These are phyloP conservation scores for maize (Zea mays) DNA, from an alignment of 176 grass and related monocot genomes.

Conservation along the genomic window DNA sequence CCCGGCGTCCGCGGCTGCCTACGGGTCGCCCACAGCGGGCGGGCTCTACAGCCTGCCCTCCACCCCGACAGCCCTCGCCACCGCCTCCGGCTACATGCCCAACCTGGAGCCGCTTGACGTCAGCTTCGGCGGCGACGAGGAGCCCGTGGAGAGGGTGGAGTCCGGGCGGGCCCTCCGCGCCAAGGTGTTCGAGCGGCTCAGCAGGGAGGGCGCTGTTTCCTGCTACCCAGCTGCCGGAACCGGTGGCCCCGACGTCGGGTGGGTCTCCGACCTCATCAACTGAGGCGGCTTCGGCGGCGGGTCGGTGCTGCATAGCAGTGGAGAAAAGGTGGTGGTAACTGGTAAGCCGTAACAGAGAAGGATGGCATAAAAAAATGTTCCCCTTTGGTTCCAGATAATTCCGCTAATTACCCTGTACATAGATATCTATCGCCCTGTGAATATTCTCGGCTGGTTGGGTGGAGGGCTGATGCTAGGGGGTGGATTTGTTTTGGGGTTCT, in stretches of 20 bases:
- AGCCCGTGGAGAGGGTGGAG: constrained; percentile 70
- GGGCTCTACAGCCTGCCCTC: constrained; percentile 68
- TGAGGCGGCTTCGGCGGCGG: constrained; percentile 14
- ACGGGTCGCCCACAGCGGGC: constrained; percentile 43
- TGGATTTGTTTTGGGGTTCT: constrained; percentile 83
- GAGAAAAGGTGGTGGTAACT: not conserved
- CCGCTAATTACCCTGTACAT: constrained; percentile 45
- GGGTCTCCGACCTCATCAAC: constrained; percentile 81
- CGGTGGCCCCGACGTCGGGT: constrained; percentile 57
- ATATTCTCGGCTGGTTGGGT: constrained; percentile 41
- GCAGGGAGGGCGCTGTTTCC: constrained; percentile 39
- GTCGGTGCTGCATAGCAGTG: not conserved
- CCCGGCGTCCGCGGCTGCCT: constrained; percentile 11
- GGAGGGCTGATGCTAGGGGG: constrained; percentile 33
- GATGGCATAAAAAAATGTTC: constrained; percentile 1
- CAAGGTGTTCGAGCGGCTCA: constrained; percentile 74
- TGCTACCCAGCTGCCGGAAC: not conserved
- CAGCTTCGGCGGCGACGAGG: constrained; percentile 41
- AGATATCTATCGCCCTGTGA: constrained; percentile 44
- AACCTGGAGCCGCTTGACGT: constrained; percentile 43
- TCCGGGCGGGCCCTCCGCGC: constrained; percentile 70
- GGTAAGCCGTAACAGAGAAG: constrained; percentile 17
- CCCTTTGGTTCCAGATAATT: constrained; percentile 23
- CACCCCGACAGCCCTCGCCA: constrained; percentile 39
- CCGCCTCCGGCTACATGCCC: constrained; percentile 7